Percentiles rank a stretch among this genome's conserved stretches.
Evolutionary conservation across 2,329 filamentous ascomycete species (phyloP).

Genomic region (Triangularia setosa): DNA sequence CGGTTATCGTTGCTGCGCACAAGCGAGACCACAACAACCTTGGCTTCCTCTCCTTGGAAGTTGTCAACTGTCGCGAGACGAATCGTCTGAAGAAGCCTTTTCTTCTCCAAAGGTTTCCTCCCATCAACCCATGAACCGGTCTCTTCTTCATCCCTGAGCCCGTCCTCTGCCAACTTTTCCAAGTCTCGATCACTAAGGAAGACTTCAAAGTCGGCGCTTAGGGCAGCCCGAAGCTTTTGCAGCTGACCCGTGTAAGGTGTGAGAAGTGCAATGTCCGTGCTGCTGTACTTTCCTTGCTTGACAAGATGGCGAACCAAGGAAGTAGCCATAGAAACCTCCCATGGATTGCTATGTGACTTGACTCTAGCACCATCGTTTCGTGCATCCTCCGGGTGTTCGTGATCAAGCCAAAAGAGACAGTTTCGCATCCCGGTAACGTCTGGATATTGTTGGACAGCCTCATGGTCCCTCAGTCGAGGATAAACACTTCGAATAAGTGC

Average conservation of each 20-base stretch:
- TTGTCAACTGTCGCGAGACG: constrained; percentile 67
- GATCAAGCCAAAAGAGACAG: constrained; percentile 60
- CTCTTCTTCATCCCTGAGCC: constrained; percentile 25
- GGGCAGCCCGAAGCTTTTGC: constrained; percentile 43
- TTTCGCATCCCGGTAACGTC: constrained; percentile 50
- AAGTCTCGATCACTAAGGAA: constrained; percentile 59
- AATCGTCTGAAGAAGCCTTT: constrained; percentile 45
- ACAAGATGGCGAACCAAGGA: constrained; percentile 63
- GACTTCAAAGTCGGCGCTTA: constrained; percentile 55
- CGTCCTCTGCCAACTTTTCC: constrained; percentile 46
- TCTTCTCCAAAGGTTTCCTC: constrained; percentile 31
- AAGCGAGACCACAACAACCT: constrained; percentile 65
- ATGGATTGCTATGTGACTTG: constrained; percentile 52
- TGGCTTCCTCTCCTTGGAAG: constrained; percentile 73
- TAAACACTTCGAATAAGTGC: constrained; percentile 56
- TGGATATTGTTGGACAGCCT: constrained; percentile 37
- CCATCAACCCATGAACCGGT: constrained; percentile 3
- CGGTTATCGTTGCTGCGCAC: constrained; percentile 62
- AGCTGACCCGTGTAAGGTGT: constrained; percentile 62
- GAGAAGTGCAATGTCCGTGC: constrained; percentile 64
- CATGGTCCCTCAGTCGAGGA: constrained; percentile 43
- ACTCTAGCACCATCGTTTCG: constrained; percentile 31
- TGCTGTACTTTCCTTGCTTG: constrained; percentile 57
- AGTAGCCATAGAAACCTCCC: constrained; percentile 61
- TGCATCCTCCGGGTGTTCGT: constrained; percentile 44